Conservation (phyloP, 2,329 filamentous ascomycete species). For the Phaeosphaeria sp. region DNA sequence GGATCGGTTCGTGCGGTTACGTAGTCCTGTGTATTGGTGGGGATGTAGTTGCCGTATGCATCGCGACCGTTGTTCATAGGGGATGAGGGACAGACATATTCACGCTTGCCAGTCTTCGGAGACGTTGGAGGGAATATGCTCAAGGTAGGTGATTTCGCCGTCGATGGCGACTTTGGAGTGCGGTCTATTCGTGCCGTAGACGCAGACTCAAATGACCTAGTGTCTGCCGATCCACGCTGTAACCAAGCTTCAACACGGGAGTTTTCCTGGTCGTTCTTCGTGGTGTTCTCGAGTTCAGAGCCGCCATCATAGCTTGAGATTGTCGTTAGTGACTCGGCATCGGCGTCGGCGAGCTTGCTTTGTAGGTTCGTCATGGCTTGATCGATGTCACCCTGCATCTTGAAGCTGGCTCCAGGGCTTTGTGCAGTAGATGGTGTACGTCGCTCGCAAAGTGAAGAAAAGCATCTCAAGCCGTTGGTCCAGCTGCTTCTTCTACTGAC, state of each 20-base stretch:
- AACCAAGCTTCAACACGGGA: slow-evolving; percentile 8
- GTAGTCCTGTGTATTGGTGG: slow-evolving; percentile 16
- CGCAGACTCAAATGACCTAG: background rate
- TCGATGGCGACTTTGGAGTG: background rate
- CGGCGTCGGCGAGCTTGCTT: background rate
- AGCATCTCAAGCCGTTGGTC: background rate
- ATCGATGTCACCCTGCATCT: background rate
- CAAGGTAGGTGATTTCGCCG: background rate
- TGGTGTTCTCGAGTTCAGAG: background rate
- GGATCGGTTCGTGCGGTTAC: background rate
- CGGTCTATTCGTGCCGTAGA: background rate
- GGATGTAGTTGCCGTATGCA: slow-evolving; percentile 19
- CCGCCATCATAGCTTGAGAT: background rate
- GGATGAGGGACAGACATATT: slow-evolving; percentile 7
- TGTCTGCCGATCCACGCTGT: background rate
- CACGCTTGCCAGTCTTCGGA: slow-evolving; percentile 3
- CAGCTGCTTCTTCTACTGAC: slow-evolving; percentile 1
- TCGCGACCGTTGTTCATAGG: slow-evolving; percentile 20
- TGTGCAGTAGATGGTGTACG: background rate
- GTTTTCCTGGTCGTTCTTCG: background rate
- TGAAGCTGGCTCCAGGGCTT: background rate
- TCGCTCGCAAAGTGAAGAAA: background rate
- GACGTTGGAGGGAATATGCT: slow-evolving; percentile 2
- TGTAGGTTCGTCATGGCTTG: slow-evolving; percentile 3
- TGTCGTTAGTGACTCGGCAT: background rate